Percentiles rank a stretch among this genome's conserved stretches.
These are phyloP conservation scores for Cutaneotrichosporon dermatis DNA, from an alignment of 1,284 basidiomycete species.

Conservation along the genomic window DNA sequence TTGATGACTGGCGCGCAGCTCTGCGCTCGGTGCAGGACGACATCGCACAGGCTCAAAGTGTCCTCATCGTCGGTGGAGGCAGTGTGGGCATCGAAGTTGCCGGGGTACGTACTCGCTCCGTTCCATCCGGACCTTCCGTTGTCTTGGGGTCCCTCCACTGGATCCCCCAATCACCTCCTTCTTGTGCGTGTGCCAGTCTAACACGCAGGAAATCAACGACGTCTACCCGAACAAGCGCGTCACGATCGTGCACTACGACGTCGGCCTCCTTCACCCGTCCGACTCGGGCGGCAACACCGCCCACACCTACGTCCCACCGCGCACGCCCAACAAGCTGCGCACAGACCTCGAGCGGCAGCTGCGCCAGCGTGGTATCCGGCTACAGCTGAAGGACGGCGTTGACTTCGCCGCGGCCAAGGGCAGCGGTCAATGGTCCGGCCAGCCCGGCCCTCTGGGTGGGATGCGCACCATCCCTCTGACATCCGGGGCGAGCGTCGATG, in stretches of 20 bases:
- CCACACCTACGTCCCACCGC: slow-evolving; percentile 27
- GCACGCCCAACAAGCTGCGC: slow-evolving; percentile 35
- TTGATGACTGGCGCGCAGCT: slow-evolving; percentile 22
- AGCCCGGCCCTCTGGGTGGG: slow-evolving; percentile 28
- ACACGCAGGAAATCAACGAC: slow-evolving; percentile 29
- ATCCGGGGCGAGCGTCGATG: slow-evolving; percentile 36
- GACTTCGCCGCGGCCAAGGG: slow-evolving; percentile 21
- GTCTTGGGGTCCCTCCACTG: too few species aligned
- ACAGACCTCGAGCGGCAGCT: slow-evolving; percentile 36
- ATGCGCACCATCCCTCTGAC: slow-evolving; percentile 36
- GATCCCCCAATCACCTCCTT: too few species aligned
- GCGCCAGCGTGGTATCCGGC: slow-evolving; percentile 37
- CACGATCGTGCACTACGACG: slow-evolving; percentile 27
- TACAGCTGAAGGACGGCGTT: slow-evolving; percentile 44
- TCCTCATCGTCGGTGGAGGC: slow-evolving; percentile 50
- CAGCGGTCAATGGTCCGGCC: slow-evolving; percentile 30
- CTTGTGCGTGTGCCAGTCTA: too few species aligned
- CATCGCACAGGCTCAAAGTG: slow-evolving; percentile 26
- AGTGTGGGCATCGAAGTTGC: slow-evolving; percentile 52
- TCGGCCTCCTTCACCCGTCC: slow-evolving; percentile 29
- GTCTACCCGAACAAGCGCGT: slow-evolving; percentile 27
- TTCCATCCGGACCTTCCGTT: background rate
- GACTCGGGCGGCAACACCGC: slow-evolving; percentile 16
- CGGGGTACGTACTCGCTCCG: slow-evolving; percentile 36
- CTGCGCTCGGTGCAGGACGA: slow-evolving; percentile 23